Conservation (phyloP, 257 asterid genomes). For the Scutellaria baicalensis region DNA sequence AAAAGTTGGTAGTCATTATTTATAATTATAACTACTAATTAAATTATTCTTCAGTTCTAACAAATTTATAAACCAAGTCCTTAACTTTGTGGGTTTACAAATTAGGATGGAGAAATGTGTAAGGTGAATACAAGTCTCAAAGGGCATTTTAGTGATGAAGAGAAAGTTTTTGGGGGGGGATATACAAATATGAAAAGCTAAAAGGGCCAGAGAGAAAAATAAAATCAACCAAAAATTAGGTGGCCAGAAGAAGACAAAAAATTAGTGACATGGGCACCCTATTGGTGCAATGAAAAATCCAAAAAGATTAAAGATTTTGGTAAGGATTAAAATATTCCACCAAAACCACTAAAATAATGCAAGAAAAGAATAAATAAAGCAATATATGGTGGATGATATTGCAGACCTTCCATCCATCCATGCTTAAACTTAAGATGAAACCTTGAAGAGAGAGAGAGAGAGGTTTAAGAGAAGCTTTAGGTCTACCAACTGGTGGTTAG, state of each 20-base stretch:
- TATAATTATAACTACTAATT: not conserved
- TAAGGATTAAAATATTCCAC: conserved; percentile 27
- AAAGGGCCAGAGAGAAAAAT: conserved; percentile 4
- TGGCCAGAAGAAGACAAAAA: conserved; percentile 35
- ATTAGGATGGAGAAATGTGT: too few species aligned
- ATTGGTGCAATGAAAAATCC: conserved; percentile 26
- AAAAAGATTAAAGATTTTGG: conserved; percentile 19
- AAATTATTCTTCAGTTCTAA: too few species aligned
- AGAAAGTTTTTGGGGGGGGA: conserved; percentile 9
- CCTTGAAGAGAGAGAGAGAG: conserved; percentile 13
- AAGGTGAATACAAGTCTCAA: too few species aligned
- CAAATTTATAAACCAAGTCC: too few species aligned
- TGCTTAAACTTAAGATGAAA: conserved; percentile 26
- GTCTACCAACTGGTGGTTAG: conserved; percentile 98
- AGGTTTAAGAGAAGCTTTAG: conserved; percentile 65
- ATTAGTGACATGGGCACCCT: conserved; percentile 34
- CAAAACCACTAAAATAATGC: conserved; percentile 11
- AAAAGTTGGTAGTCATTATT: conserved; percentile 23
- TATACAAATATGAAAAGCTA: not conserved
- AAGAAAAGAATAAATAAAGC: conserved; percentile 15
- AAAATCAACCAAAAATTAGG: conserved; percentile 21
- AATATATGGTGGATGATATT: conserved; percentile 34
- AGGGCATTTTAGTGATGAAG: too few species aligned
- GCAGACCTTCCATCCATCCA: conserved; percentile 31
- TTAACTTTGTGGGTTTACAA: too few species aligned